Conservation (phyloP, 139 green algal genomes). For the Coelastrella sp. region DNA sequence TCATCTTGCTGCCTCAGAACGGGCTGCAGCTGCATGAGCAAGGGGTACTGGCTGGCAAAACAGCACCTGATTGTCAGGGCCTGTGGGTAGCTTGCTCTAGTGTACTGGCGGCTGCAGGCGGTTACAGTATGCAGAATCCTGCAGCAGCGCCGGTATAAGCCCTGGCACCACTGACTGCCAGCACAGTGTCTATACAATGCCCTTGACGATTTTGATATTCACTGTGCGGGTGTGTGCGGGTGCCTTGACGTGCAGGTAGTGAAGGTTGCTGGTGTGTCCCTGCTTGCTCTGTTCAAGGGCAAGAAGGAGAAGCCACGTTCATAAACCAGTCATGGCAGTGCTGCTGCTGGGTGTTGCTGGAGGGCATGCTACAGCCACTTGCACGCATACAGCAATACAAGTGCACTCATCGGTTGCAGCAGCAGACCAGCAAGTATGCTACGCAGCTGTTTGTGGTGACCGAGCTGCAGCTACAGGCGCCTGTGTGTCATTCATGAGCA, state of each 20-base stretch:
- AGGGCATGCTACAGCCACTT: too few relatives aligned
- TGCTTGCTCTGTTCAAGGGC: conserved; percentile 97
- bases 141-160: not conserved
- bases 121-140: not conserved
- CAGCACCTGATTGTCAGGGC: too few relatives aligned
- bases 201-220: not conserved
- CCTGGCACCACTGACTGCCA: not conserved
- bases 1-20: too few relatives aligned
- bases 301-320: conserved; percentile 99
- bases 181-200: not conserved
- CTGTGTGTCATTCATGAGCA: not conserved
- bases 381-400: not conserved
- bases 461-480: not conserved
- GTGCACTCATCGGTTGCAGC: not conserved
- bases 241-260: conserved; percentile 76
- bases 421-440: not conserved
- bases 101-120: too few relatives aligned
- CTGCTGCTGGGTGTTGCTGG: too few relatives aligned
- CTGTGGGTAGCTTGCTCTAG: too few relatives aligned
- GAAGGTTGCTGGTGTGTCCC: conserved; percentile 97
- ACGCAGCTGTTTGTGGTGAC: not conserved
- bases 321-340: conserved; percentile 44
- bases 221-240: not conserved
- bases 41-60: too few relatives aligned
- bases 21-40: too few relatives aligned